Conservation (phyloP, 129 eudicot species). For the Cynara cardunculus region DNA sequence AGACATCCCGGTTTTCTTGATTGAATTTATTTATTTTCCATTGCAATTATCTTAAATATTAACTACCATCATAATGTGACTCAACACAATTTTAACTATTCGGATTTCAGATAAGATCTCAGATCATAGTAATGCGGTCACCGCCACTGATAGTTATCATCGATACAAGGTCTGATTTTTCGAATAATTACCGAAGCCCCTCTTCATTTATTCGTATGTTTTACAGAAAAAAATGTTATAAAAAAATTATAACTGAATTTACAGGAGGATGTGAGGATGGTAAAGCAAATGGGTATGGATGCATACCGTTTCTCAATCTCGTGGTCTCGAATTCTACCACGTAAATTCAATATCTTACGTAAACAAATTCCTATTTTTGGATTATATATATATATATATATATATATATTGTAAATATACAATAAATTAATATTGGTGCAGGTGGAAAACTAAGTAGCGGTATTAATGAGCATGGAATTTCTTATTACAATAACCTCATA, state of each 20-base stretch:
- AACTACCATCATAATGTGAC: background rate
- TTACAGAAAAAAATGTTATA: too few relatives aligned
- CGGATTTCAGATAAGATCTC: conserved; percentile 31
- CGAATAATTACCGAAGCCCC: background rate
- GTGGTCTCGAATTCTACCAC: conserved; percentile 49
- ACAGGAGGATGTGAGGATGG: conserved; percentile 44
- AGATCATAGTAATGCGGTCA: conserved; percentile 37
- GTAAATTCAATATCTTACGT: conserved; percentile 10
- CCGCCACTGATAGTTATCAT: conserved; percentile 46
- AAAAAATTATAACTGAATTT: background rate
- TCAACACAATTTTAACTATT: background rate
- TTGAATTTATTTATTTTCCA: background rate
- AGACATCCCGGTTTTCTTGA: conserved; percentile 37
- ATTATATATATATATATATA: background rate
- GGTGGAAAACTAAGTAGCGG: conserved; percentile 60
- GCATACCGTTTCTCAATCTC: conserved; percentile 55
- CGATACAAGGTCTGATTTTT: conserved; percentile 37
- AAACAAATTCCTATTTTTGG: background rate
- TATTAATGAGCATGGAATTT: conserved; percentile 48
- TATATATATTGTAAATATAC: background rate
- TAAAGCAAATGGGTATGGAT: conserved; percentile 40
- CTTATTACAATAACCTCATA: conserved; percentile 56
- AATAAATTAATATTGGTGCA: conserved; percentile 13
- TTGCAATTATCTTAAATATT: background rate
- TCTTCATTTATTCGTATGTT: background rate